A percentile compares a stretch with the other conserved stretches of the same genome.
Evolutionary conservation across 805 yeast species (phyloP).

Genomic region (Cyberlindnera amylophila): DNA sequence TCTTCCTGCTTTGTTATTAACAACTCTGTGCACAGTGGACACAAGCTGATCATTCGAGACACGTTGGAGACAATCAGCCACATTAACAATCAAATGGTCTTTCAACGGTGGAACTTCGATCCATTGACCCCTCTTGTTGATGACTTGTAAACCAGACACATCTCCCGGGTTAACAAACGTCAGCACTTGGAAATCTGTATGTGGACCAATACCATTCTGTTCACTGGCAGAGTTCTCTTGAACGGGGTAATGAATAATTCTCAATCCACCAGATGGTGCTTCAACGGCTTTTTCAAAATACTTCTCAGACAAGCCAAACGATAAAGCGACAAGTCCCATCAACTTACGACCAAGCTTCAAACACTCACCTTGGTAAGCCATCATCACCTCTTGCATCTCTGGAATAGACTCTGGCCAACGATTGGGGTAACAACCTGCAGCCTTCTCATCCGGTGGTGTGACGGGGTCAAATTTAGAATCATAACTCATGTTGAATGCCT

Average conservation of each 20-base stretch:
- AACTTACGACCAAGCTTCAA: constrained; percentile 26
- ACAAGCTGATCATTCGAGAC: constrained; percentile 36
- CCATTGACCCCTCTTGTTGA: constrained; percentile 30
- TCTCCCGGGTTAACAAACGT: constrained; percentile 35
- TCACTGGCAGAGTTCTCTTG: constrained; percentile 27
- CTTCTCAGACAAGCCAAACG: constrained; percentile 28
- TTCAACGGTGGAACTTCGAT: constrained; percentile 33
- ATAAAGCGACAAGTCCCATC: constrained; percentile 29
- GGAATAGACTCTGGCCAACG: constrained; percentile 29
- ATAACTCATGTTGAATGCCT: constrained; percentile 32
- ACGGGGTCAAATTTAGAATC: constrained; percentile 22
- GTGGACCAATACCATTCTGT: constrained; percentile 37
- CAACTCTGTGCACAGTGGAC: constrained; percentile 38
- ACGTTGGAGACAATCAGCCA: constrained; percentile 37
- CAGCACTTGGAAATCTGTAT: constrained; percentile 36
- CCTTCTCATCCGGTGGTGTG: constrained; percentile 18
- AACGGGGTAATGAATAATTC: constrained; percentile 34
- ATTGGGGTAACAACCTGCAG: constrained; percentile 24
- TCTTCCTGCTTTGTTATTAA: constrained; percentile 19
- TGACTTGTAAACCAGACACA: constrained; percentile 37
- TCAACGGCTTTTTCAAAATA: constrained; percentile 26
- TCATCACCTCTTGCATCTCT: constrained; percentile 22
- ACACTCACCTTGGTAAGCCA: constrained; percentile 23
- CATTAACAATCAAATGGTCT: constrained; percentile 34
- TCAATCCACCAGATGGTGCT: constrained; percentile 28